Evolutionary conservation across 345 rosid species (phyloP), one percentile per base, ranked within the genome.

Genomic region (Heritiera littoralis): DNA sequence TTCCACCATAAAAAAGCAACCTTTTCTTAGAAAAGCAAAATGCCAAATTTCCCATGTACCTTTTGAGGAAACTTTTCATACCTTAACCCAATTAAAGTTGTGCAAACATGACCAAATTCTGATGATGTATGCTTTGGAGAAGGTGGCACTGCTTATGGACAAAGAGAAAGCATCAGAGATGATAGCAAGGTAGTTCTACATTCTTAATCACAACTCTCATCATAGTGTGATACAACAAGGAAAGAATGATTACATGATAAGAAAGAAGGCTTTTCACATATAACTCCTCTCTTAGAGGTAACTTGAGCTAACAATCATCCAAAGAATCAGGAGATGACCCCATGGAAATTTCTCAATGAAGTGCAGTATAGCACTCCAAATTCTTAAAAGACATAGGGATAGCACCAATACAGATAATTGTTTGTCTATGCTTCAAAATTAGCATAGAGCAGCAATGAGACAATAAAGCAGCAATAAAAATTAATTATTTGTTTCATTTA

Each of bases 71-170:
- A 84, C 17, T 63, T 28, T 73, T 75, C 86, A 78, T 85, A 89
- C 90, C 81, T 78, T 73, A 84, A 73, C 78, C 79, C 78, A 55
- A 55, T 14, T 15, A 74, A 83, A 72, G 72, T 81, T 71, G 79
- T 77, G 79, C 78, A 82, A 76, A 80, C 85, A 67, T 63, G 28
- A 55, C 61, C 81, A 73, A 76, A 63, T 78, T 80, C 89, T 81
- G 82, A 75, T 76, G 51, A 71, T 81, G 48, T 87, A 30, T 82
- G 83, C 70, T 83, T 77, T 72, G 67, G 81, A 84, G 71, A 78
- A 78, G 89, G 85, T 76, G 88, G 77, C 66, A 78, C 92, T 86
- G 83, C 78, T 77, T 41, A 38, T 68, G 66, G 78, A 67, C 61
- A 40, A 20, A 77, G 28, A 56, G 58, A 72, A 18, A 77, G 20